These are phyloP conservation scores for Bryopsis sp. DNA, from an alignment of 139 green algal genomes.

Conservation along the genomic window DNA sequence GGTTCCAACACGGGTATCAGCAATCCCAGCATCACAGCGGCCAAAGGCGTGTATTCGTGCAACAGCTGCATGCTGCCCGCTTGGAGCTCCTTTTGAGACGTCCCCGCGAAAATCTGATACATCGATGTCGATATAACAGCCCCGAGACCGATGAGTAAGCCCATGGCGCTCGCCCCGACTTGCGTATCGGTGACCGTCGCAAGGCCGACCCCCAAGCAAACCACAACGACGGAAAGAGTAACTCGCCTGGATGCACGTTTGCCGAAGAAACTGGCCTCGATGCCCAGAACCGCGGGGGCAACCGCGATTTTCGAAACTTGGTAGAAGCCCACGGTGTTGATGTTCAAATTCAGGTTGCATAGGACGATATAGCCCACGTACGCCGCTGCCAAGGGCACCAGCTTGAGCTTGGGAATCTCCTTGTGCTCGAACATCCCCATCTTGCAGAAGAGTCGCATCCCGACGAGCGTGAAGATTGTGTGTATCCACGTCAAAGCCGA, in stretches of 20 bases:
- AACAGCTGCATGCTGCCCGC: slow-evolving; percentile 71
- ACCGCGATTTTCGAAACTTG: slow-evolving; percentile 78
- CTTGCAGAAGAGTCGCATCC: slow-evolving; percentile 27
- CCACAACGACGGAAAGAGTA: slow-evolving; percentile 45
- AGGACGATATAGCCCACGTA: slow-evolving; percentile 86
- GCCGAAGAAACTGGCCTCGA: slow-evolving; percentile 58
- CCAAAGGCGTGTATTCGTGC: slow-evolving; percentile 69
- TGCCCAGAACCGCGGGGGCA: slow-evolving; percentile 65
- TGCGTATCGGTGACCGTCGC: slow-evolving; percentile 69
- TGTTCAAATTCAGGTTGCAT: slow-evolving; percentile 74
- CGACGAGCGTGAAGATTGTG: slow-evolving; percentile 59
- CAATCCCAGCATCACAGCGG: slow-evolving; percentile 43
- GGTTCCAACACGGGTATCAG: slow-evolving; percentile 68
- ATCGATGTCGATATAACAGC: slow-evolving; percentile 63
- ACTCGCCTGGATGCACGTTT: slow-evolving; percentile 36
- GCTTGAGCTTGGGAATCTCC: slow-evolving; percentile 29
- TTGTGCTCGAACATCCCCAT: slow-evolving; percentile 53
- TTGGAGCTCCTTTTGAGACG: slow-evolving; percentile 75
- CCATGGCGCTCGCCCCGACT: slow-evolving; percentile 37
- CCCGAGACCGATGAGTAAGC: slow-evolving; percentile 51
- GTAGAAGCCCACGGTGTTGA: slow-evolving; percentile 87
- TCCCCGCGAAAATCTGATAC: slow-evolving; percentile 80
- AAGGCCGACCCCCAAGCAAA: slow-evolving; percentile 66
- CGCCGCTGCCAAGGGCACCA: slow-evolving; percentile 56
- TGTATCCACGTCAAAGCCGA: slow-evolving; percentile 75